phyloP scores from a whole-genome alignment of 202 grass and related monocot genomes.

The Digitaria exilis region DNA sequence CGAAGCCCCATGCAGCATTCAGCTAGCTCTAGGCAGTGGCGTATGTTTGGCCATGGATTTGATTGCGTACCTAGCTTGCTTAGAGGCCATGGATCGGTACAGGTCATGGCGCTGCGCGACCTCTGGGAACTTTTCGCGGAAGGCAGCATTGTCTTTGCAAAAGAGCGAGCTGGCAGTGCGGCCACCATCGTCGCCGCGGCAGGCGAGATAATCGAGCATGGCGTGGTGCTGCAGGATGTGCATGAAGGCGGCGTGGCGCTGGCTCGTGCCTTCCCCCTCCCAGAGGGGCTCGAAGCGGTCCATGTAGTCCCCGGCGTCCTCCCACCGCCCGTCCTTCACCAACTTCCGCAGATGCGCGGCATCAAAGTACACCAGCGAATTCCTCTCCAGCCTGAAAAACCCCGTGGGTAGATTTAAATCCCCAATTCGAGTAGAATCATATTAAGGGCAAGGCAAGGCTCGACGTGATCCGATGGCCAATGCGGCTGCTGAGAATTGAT shows the following conservation, averaged over 20 bases:
- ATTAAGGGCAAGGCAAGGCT: no score
- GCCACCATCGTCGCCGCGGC: slow-evolving; percentile 28
- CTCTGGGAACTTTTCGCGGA: background rate
- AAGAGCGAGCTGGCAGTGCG: background rate
- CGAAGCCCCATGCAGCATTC: no score
- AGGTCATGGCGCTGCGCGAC: background rate
- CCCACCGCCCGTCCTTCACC: slow-evolving; percentile 1
- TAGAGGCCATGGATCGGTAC: slow-evolving; percentile 27
- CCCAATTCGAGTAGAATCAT: no score
- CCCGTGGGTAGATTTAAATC: background rate
- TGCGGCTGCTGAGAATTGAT: no score
- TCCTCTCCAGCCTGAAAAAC: slow-evolving; percentile 33
- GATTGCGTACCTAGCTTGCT: slow-evolving; percentile 19
- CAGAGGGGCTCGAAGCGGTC: slow-evolving; percentile 4
- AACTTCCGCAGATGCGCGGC: slow-evolving; percentile 19
- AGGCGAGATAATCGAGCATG: background rate
- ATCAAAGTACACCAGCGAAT: background rate
- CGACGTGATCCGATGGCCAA: no score
- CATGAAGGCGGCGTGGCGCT: slow-evolving; percentile 1
- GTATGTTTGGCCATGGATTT: background rate
- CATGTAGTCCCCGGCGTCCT: background rate
- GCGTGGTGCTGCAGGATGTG: background rate
- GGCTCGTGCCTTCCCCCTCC: background rate
- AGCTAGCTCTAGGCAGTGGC: no score
- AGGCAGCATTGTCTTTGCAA: background rate